A percentile compares a stretch with the other conserved stretches of the same genome.
These are phyloP conservation scores for Wickerhamomyces tratensis DNA, from an alignment of 805 yeast genomes.

Conservation along the genomic window DNA sequence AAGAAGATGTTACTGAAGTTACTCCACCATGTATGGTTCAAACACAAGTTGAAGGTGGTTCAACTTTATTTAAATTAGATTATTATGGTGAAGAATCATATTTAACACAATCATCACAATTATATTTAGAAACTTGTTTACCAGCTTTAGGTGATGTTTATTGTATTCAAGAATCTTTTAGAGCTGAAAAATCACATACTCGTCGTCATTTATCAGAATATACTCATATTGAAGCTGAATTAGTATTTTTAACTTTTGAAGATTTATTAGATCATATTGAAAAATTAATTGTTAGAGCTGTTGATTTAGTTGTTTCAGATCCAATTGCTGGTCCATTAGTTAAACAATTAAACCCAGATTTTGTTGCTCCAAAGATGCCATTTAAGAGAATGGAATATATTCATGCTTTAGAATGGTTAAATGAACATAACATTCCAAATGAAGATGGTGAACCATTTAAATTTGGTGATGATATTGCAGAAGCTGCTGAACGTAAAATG, in stretches of 20 bases:
- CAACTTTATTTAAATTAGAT: slow-evolving; percentile 85
- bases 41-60: slow-evolving; percentile 99
- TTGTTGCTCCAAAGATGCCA: slow-evolving; percentile 74
- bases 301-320: slow-evolving; percentile 74
- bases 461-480: slow-evolving; percentile 98
- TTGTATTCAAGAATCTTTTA: slow-evolving; percentile 96
- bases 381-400: slow-evolving; percentile 88
- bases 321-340: slow-evolving; percentile 88
- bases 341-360: slow-evolving; percentile 86
- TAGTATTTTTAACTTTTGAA: slow-evolving; percentile 80
- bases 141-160: slow-evolving; percentile 96
- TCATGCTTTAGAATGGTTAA: slow-evolving; percentile 91
- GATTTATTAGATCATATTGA: slow-evolving; percentile 84
- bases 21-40: slow-evolving; percentile 99
- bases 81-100: slow-evolving; percentile 97
- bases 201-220: slow-evolving; percentile 96
- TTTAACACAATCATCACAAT: slow-evolving; percentile 94
- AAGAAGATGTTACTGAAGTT: slow-evolving; percentile 76
- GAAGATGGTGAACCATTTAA: slow-evolving; percentile 90
- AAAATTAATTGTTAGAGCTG: slow-evolving; percentile 55
- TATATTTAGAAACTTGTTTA: slow-evolving; percentile 91
- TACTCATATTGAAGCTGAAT: slow-evolving; percentile 94
- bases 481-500: slow-evolving; percentile 99
- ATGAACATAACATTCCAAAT: slow-evolving; percentile 88
- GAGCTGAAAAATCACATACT: slow-evolving; percentile 98